Evolutionary conservation across 1,139 yeast genomes (phyloP).

Genomic region (Zhuliangozyma blackwelliae): DNA sequence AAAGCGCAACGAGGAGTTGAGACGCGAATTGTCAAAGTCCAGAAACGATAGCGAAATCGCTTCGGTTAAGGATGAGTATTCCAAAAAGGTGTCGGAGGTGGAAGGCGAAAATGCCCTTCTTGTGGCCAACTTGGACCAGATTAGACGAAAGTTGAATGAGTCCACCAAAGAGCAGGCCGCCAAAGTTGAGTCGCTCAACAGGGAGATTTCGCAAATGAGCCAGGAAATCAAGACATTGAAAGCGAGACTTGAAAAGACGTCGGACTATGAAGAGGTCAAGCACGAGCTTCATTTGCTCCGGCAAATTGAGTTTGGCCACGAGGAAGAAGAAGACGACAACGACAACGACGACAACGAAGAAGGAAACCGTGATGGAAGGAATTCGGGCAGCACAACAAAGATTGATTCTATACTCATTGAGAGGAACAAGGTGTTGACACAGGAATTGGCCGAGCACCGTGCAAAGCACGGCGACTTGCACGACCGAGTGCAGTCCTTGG

Average conservation of each 20-base stretch:
- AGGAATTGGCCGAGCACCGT: slow-evolving; percentile 56
- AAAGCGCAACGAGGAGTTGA: slow-evolving; percentile 69
- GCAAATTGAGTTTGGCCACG: slow-evolving; percentile 68
- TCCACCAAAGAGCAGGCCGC: slow-evolving; percentile 31
- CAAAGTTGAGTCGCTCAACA: slow-evolving; percentile 29
- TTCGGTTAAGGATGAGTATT: slow-evolving; percentile 28
- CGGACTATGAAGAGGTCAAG: slow-evolving; percentile 75
- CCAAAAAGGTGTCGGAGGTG: slow-evolving; percentile 47
- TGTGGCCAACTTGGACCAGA: slow-evolving; percentile 60
- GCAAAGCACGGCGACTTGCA: slow-evolving; percentile 43
- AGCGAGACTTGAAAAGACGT: slow-evolving; percentile 39
- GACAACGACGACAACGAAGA: slow-evolving; percentile 4
- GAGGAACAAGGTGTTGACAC: slow-evolving; percentile 57
- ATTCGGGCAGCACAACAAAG: slow-evolving; percentile 8
- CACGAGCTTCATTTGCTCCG: slow-evolving; percentile 68
- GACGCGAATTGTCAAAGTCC: slow-evolving; percentile 56
- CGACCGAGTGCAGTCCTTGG: slow-evolving; percentile 36
- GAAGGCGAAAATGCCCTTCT: slow-evolving; percentile 66
- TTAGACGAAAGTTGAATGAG: slow-evolving; percentile 29
- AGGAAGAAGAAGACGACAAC: slow-evolving; percentile 20
- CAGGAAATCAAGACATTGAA: slow-evolving; percentile 51
- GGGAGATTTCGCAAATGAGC: slow-evolving; percentile 47
- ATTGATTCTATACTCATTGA: slow-evolving; percentile 50
- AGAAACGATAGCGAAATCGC: slow-evolving; percentile 41
- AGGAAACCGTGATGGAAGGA: slow-evolving; percentile 9